Conservation (phyloP, 306 rosid species). For the Fagus sylvatica region DNA sequence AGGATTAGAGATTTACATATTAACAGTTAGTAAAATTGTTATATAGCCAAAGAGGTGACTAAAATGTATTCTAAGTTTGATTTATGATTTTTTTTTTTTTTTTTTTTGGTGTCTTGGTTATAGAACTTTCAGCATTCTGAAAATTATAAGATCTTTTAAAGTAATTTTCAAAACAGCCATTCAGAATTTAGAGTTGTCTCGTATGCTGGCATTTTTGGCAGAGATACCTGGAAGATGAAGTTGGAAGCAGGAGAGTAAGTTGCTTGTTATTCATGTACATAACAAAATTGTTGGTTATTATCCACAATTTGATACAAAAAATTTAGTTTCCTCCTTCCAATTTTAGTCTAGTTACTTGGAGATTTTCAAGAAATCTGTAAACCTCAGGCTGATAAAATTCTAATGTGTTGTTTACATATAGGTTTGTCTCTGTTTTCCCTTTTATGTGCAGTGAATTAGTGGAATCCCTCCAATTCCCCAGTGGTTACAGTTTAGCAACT, state of each 20-base stretch:
- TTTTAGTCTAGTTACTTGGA: too few relatives aligned
- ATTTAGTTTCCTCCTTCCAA: too few relatives aligned
- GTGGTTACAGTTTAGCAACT: slow-evolving; percentile 80
- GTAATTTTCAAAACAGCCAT: not conserved
- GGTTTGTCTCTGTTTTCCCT: slow-evolving; percentile 6
- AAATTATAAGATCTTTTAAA: not conserved
- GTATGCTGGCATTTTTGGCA: slow-evolving; percentile 32
- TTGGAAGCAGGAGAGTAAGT: slow-evolving; percentile 21
- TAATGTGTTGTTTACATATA: slow-evolving; percentile 10
- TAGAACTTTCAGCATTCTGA: not conserved
- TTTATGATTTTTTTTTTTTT: too few relatives aligned
- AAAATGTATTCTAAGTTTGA: not conserved
- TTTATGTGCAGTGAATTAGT: slow-evolving; percentile 43
- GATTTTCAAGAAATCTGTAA: too few relatives aligned
- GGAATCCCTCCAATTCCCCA: slow-evolving; percentile 61
- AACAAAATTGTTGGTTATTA: too few relatives aligned
- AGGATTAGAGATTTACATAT: not conserved
- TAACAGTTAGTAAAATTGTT: not conserved
- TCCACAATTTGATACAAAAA: too few relatives aligned
- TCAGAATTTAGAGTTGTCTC: too few relatives aligned
- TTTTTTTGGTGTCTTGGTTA: not conserved
- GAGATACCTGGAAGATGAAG: slow-evolving; percentile 67
- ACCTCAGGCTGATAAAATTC: too few relatives aligned
- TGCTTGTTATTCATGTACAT: not conserved
- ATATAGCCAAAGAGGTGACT: not conserved